phyloP scores from a whole-genome alignment of 1,284 basidiomycete species.

The Papiliotrema terrestris region DNA sequence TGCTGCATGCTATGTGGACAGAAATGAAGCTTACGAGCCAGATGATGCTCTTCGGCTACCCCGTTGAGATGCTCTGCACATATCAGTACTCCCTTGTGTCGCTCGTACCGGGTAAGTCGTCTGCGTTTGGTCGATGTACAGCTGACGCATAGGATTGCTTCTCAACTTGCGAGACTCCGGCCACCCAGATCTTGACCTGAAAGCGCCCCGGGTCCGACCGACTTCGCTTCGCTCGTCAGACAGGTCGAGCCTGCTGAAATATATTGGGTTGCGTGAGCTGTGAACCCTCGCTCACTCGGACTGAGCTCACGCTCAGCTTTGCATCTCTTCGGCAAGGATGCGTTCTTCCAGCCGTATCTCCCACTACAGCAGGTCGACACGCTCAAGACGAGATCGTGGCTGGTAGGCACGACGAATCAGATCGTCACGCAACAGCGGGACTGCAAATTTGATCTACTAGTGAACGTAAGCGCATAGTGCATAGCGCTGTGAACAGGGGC shows the following conservation, averaged over 20 bases:
- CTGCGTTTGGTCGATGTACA: neutral
- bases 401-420: constrained; percentile 85
- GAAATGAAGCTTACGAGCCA: constrained; percentile 36
- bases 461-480: constrained; percentile 73
- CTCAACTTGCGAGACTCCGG: constrained; percentile 88
- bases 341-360: constrained; percentile 97
- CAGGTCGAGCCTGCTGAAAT: constrained; percentile 83
- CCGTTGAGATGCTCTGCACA: constrained; percentile 92
- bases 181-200: constrained; percentile 73
- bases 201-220: constrained; percentile 59
- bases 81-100: constrained; percentile 95
- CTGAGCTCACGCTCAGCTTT: constrained; percentile 24
- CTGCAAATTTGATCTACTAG: constrained; percentile 73
- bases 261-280: constrained; percentile 81
- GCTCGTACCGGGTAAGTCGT: constrained; percentile 63
- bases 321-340: constrained; percentile 74
- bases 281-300: neutral
- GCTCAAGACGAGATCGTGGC: constrained; percentile 73
- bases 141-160: constrained; percentile 60
- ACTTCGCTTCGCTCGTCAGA: constrained; percentile 85
- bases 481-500: neutral
- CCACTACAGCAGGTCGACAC: constrained; percentile 94
- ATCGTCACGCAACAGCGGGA: constrained; percentile 93
- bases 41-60: constrained; percentile 97
- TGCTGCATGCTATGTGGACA: neutral